These are phyloP conservation scores for Colletotrichum kahawae DNA, from an alignment of 2,329 filamentous ascomycete genomes.

Conservation along the genomic window DNA sequence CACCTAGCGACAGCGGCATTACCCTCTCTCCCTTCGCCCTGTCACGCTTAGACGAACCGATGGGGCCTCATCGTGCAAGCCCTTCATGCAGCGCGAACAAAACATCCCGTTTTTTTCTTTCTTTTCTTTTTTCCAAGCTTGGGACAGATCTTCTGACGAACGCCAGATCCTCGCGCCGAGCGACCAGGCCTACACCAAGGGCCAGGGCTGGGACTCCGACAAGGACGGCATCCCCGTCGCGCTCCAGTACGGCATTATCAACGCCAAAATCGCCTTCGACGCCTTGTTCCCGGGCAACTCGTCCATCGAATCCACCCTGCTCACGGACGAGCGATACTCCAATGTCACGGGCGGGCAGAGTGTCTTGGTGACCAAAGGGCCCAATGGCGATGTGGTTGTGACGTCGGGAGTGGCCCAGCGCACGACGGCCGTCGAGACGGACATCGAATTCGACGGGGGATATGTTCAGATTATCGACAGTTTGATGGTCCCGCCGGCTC, in stretches of 20 bases:
- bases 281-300: constrained; percentile 40
- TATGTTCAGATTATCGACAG: constrained; percentile 58
- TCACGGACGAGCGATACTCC: constrained; percentile 45
- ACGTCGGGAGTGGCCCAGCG: constrained; percentile 42
- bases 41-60: not conserved
- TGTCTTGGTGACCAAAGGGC: constrained; percentile 50
- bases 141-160: not conserved
- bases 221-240: constrained; percentile 45
- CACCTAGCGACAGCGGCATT: not conserved
- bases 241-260: constrained; percentile 67
- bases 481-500: constrained; percentile 50
- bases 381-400: constrained; percentile 32
- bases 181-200: constrained; percentile 57
- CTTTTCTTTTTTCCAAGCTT: not conserved
- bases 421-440: constrained; percentile 43
- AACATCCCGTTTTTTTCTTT: not conserved
- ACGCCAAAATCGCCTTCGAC: constrained; percentile 49
- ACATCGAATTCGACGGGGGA: constrained; percentile 53
- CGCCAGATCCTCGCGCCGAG: constrained; percentile 59
- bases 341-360: constrained; percentile 56
- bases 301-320: constrained; percentile 47
- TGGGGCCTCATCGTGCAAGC: not conserved
- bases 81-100: not conserved
- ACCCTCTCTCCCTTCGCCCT: not conserved
- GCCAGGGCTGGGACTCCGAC: constrained; percentile 41